phyloP scores from a whole-genome alignment of 2,329 filamentous ascomycete species.

The Teratosphaeria viscida region DNA sequence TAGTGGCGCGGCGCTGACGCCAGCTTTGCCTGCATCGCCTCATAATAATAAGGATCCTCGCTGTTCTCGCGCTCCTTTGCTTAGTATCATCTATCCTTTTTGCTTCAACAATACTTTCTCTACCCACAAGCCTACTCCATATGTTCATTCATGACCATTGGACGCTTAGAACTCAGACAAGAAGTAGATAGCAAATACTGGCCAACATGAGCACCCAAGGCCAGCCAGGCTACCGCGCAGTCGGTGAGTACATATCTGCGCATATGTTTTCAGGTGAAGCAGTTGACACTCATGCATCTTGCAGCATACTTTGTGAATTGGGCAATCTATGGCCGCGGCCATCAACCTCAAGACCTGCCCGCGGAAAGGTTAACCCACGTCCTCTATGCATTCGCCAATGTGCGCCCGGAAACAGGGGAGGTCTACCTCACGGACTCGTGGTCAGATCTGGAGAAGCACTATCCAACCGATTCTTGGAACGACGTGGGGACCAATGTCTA shows the following conservation, averaged over 20 bases:
- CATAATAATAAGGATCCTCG: background rate
- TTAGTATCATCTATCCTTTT: background rate
- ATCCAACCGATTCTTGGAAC: conserved; percentile 55
- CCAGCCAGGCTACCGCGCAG: conserved; percentile 18
- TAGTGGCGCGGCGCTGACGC: background rate
- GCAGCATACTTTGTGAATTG: conserved; percentile 27
- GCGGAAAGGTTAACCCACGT: conserved; percentile 76
- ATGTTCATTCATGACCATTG: background rate
- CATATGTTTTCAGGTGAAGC: background rate
- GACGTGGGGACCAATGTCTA: conserved; percentile 60
- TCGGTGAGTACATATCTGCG: background rate
- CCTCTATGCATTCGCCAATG: conserved; percentile 84
- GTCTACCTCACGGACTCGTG: conserved; percentile 62
- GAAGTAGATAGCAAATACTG: background rate
- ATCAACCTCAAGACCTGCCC: conserved; percentile 75
- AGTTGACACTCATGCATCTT: background rate
- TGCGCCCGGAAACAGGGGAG: conserved; percentile 67
- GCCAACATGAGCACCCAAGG: background rate
- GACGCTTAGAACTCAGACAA: background rate
- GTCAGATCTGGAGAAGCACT: conserved; percentile 60
- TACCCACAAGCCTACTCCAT: background rate
- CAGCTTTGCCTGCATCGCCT: background rate
- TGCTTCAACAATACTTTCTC: background rate
- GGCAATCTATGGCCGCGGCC: conserved; percentile 61
- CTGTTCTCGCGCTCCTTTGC: background rate